phyloP scores from a whole-genome alignment of 2,329 filamentous ascomycete species.

The Fusarium sp. region DNA sequence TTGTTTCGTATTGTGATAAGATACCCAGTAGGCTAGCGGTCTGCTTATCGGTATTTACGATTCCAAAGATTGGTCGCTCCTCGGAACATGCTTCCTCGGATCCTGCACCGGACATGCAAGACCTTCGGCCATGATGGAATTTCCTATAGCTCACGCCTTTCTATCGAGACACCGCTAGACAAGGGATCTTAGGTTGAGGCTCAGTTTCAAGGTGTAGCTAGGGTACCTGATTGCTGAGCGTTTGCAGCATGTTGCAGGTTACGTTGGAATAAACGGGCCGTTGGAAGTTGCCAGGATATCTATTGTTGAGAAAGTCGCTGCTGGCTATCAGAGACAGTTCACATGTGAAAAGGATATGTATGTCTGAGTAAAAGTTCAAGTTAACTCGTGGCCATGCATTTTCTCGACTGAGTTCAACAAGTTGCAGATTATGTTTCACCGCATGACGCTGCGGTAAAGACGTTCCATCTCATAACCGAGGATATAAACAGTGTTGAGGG shows the following conservation, averaged over 20 bases:
- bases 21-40: constrained; percentile 3
- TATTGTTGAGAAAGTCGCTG: constrained; percentile 30
- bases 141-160: not conserved
- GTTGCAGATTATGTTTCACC: constrained; percentile 23
- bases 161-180: constrained; percentile 14
- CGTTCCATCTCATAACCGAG: constrained; percentile 39
- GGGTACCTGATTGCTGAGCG: constrained; percentile 11
- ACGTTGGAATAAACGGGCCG: constrained; percentile 8
- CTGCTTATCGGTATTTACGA: constrained; percentile 27
- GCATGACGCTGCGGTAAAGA: constrained; percentile 37
- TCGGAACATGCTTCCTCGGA: constrained; percentile 39
- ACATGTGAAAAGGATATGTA: constrained; percentile 19
- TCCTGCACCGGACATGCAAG: constrained; percentile 24
- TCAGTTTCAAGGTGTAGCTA: constrained; percentile 11
- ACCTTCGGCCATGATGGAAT: not conserved
- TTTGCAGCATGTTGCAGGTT: constrained; percentile 4
- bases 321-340: constrained; percentile 10
- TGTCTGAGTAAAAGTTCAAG: no score
- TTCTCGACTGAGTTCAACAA: not conserved
- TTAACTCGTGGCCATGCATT: not conserved
- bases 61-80: constrained; percentile 28
- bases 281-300: not conserved
- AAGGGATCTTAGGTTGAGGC: constrained; percentile 26
- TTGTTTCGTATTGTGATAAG: not conserved
- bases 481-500: constrained; percentile 32